These are phyloP conservation scores for Penicillium roqueforti DNA, from an alignment of 495 filamentous ascomycete genomes.

Conservation along the genomic window DNA sequence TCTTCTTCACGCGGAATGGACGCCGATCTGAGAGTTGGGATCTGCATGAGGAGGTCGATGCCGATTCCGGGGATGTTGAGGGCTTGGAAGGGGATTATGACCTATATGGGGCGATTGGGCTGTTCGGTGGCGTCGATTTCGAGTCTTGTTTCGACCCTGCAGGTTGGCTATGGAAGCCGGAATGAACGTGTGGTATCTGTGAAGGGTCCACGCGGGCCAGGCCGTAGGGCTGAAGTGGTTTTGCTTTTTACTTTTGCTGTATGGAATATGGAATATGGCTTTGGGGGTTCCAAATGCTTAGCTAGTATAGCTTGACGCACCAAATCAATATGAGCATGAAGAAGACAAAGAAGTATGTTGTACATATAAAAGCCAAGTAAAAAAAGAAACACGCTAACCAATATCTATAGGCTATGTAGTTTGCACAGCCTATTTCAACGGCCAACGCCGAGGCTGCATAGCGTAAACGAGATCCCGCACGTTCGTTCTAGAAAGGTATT, in stretches of 20 bases:
- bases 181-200: slow-evolving; percentile 9
- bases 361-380: not conserved
- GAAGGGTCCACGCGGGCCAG: not conserved
- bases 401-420: not conserved
- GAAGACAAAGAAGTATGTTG: no score
- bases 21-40: slow-evolving; percentile 64
- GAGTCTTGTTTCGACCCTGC: slow-evolving; percentile 61
- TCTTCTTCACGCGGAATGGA: slow-evolving; percentile 80
- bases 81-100: slow-evolving; percentile 81
- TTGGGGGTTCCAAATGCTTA: not conserved
- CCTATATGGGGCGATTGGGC: slow-evolving; percentile 74
- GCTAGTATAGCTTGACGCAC: not conserved
- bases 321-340: not conserved
- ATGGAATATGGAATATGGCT: not conserved
- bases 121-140: slow-evolving; percentile 67
- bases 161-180: slow-evolving; percentile 41
- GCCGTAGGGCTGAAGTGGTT: slow-evolving; percentile 17
- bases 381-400: not conserved
- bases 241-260: not conserved
- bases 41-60: slow-evolving; percentile 78
- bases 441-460: slow-evolving; percentile 7
- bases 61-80: slow-evolving; percentile 56
- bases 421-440: slow-evolving; percentile 10
- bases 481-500: slow-evolving; percentile 6
- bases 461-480: slow-evolving; percentile 4